Base-by-base conservation (phyloP, 2,329 filamentous ascomycete genomes). In the Fusarium cyanostomum region DNA sequence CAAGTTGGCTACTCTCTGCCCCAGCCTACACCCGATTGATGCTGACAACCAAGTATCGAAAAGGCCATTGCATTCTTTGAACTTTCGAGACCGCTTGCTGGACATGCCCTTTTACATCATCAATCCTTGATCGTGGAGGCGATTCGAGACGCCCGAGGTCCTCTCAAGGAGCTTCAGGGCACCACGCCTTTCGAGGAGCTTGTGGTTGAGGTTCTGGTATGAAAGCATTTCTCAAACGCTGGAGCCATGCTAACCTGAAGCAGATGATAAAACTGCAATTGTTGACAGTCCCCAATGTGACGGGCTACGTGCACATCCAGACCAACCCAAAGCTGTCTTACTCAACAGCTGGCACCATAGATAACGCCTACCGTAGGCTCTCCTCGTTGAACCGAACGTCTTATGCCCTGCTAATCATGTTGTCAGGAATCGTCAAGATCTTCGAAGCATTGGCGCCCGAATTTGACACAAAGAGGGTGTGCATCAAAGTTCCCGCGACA, bases 401-500 rank as follows among this genome's bases (percentile, higher is more conserved):
- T 10, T 5, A 1, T 7, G 1, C 0, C 4, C n/a, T 11, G 9
- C 41, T 64, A 5, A 56, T 16, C 1, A 5, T 3, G 1, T 4
- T 28, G 12, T 8, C 38, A 87, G 84, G 85, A 50, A 81, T 87
- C 33, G 71, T 70, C n/a, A n/a, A 56, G 1, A 71, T 69, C 37
- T 70, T 72, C 24, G 62, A 69, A 24, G 16, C 13, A 2, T 44
- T 72, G 1, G 65, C 67, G 3, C 67, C 68, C 7, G 59, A 57
- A 0, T 58, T 85, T 49, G 78, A 84, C 52, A 62, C 73, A 3
- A 77, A 77, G 8, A 78, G 86, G 27, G 75, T 89, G 24, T 88
- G 84, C 60, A 86, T 89, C 74, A 89, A 89, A 68, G 83, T 90
- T 35, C 84, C 86, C 0, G 79, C 81, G 8, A 89, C 86, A 0